A percentile compares a stretch with the other conserved stretches of the same genome.
Evolutionary conservation across 108 stramenopile genomes (phyloP).

Genomic region (Cylindrotheca closterium): DNA sequence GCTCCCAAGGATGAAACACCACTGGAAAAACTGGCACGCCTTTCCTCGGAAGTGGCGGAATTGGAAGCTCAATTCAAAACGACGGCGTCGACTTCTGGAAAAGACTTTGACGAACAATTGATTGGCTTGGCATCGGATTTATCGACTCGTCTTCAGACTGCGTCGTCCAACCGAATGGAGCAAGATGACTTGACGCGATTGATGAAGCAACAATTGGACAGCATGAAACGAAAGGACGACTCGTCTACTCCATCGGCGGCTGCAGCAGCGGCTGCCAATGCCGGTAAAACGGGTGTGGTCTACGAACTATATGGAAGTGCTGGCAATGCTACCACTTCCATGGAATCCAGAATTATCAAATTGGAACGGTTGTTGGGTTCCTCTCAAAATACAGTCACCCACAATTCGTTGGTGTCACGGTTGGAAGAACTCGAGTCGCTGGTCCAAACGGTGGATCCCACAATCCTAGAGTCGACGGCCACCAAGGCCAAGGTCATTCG

Average conservation of each 20-base stretch:
- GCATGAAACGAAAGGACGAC: neutral
- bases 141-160: constrained; percentile 21
- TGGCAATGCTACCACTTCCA: constrained; percentile 14
- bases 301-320: constrained; percentile 47
- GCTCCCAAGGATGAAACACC: constrained; percentile 29
- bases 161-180: constrained; percentile 12
- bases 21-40: constrained; percentile 35
- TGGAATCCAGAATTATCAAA: constrained; percentile 40
- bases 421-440: constrained; percentile 44
- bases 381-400: constrained; percentile 5
- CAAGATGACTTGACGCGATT: constrained; percentile 37
- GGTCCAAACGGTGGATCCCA: constrained; percentile 30
- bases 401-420: constrained; percentile 39
- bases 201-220: constrained; percentile 31
- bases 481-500: constrained; percentile 66
- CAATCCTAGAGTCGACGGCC: constrained; percentile 37
- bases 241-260: neutral
- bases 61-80: constrained; percentile 32
- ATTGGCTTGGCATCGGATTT: constrained; percentile 25
- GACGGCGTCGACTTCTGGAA: constrained; percentile 17
- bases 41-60: constrained; percentile 43
- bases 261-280: neutral
- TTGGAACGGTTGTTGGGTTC: constrained; percentile 41
- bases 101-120: constrained; percentile 32
- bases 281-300: constrained; percentile 30